These are phyloP conservation scores for Escovopsis weberi DNA, from an alignment of 2,329 filamentous ascomycete species.

Conservation along the genomic window DNA sequence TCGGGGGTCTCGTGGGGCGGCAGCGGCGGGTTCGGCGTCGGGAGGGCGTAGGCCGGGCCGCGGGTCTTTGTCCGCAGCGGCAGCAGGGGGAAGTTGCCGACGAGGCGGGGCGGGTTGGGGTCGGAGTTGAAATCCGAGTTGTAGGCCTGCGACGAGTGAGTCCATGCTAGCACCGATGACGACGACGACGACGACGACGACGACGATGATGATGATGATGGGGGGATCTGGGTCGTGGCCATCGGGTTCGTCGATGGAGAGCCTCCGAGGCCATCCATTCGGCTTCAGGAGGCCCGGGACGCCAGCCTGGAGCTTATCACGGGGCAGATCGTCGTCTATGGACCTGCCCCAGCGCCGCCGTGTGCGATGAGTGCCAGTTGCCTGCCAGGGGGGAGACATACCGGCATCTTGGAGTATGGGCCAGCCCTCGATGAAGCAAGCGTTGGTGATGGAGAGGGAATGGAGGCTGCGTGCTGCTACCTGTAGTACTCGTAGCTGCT, in stretches of 20 bases:
- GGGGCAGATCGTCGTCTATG: too few relatives aligned
- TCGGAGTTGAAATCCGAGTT: slow-evolving; percentile 91
- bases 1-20: slow-evolving; percentile 52
- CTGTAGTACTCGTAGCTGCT: background rate
- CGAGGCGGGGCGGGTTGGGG: slow-evolving; percentile 45
- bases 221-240: too few relatives aligned
- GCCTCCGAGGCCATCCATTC: background rate
- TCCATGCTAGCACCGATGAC: background rate
- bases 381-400: slow-evolving; percentile 15
- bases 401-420: slow-evolving; percentile 29
- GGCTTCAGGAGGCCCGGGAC: background rate
- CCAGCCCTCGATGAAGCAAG: slow-evolving; percentile 10
- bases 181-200: too few relatives aligned
- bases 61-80: slow-evolving; percentile 89
- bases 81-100: slow-evolving; percentile 89
- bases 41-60: slow-evolving; percentile 83
- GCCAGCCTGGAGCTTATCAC: too few relatives aligned
- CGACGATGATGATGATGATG: too few relatives aligned
- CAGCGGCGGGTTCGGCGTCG: slow-evolving; percentile 40
- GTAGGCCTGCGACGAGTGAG: slow-evolving; percentile 53
- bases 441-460: background rate
- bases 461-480: too few relatives aligned
- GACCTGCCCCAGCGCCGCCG: too few relatives aligned
- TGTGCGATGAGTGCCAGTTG: too few relatives aligned
- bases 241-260: too few relatives aligned